A percentile compares a stretch with the other conserved stretches of the same genome.
These are phyloP conservation scores for Pseudonitzschia multistriata DNA, from an alignment of 108 stramenopile genomes.

Conservation along the genomic window DNA sequence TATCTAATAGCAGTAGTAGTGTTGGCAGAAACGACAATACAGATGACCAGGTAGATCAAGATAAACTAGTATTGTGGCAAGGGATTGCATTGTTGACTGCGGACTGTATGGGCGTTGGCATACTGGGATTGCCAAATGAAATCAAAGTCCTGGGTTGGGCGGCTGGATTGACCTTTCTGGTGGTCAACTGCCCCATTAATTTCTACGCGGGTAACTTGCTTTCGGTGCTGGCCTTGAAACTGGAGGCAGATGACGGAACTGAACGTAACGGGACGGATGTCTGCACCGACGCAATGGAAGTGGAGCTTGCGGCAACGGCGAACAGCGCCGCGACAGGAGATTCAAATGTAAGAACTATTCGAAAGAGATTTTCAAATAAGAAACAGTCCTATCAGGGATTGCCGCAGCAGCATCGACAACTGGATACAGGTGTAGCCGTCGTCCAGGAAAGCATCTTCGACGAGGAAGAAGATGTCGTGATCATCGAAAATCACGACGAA, in stretches of 20 bases:
- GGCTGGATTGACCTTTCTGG: slow-evolving; percentile 46
- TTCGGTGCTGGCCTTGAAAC: slow-evolving; percentile 24
- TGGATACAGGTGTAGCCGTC: neutral
- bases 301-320: neutral
- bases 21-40: neutral
- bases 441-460: neutral
- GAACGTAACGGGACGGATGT: neutral
- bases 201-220: slow-evolving; percentile 60
- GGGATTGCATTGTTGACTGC: slow-evolving; percentile 57
- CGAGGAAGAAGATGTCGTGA: slow-evolving; percentile 4
- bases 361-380: neutral
- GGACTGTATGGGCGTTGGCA: slow-evolving; percentile 72
- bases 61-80: slow-evolving; percentile 43
- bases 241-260: neutral
- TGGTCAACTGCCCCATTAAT: slow-evolving; percentile 68
- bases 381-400: neutral
- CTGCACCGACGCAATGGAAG: neutral
- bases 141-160: slow-evolving; percentile 38
- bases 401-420: slow-evolving; percentile 7
- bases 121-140: slow-evolving; percentile 58
- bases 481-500: neutral
- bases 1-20: slow-evolving; percentile 5
- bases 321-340: neutral
- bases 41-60: neutral
- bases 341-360: neutral